Base-by-base conservation (phyloP, 164 flowering plant genomes). In the Dillenia suffruticosa region DNA sequence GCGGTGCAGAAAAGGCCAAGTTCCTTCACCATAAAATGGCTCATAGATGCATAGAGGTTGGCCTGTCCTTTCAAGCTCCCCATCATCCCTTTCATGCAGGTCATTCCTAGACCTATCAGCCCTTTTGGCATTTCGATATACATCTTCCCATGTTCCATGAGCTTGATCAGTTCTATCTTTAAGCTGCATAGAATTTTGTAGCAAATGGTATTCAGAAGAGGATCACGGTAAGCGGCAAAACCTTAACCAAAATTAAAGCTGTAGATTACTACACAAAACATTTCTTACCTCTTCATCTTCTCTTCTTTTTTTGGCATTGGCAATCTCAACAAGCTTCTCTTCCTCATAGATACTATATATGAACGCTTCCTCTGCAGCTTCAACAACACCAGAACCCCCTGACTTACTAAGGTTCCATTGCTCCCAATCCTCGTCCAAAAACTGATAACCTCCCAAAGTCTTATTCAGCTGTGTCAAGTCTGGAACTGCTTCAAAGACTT, bases 21-120 rank as follows among this genome's bases (percentile, higher is more conserved):
- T 70, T 51, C 98, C 99, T 79, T 86, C 92, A 48, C 98, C 98
- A 76, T 69, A 69, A 71, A 77, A 95, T 50, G 97, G 97, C 74
- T 95, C 99, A 76, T 94, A 94, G 46, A 94, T 94, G 66, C 88
- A 77, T 56, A 95, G 71, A 48, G 95, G 91, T 69, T 95, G 99
- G 46, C 97, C 98, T 13, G 96, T 95, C 66, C 99, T 83, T 75
- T 86, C 91, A 63, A 95, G 89, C 79, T 95, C 99, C 47, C 98
- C 80, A 63, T 95, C 99, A 69, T 92, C 99, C 74, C 99, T 90
- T 76, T 95, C 99, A 76, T 82, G 97, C 73, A 92, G 77, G 63
- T 88, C 96, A 77, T 84, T 85, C 77, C 70, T 90, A 8, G 74
- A 45, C 46, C 94, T 79, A 52, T 82, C 98, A 44, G 79, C 92